Conservation (phyloP, 306 rosid species). For the Macrotyloma uniflorum region DNA sequence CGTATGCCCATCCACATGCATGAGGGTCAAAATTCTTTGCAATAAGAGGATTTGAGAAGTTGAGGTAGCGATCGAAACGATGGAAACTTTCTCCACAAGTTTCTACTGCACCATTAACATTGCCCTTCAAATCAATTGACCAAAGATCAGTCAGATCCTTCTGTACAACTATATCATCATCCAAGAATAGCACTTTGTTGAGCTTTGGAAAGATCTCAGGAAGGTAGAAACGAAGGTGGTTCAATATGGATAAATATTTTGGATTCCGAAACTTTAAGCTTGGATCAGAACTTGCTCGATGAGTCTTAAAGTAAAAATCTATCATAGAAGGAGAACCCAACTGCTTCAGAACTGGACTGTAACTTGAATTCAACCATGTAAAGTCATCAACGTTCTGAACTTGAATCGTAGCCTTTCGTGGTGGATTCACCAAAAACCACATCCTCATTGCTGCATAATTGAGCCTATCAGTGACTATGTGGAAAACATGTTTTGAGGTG, state of each 20-base stretch:
- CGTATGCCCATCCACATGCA: slow-evolving; percentile 99
- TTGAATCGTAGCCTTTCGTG: slow-evolving; percentile 73
- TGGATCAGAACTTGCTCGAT: slow-evolving; percentile 72
- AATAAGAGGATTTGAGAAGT: slow-evolving; percentile 89
- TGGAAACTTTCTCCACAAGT: slow-evolving; percentile 93
- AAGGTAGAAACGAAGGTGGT: slow-evolving; percentile 94
- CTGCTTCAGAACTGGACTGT: slow-evolving; percentile 95
- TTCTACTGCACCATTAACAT: slow-evolving; percentile 96
- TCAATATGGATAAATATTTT: slow-evolving; percentile 87
- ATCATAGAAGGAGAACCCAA: slow-evolving; percentile 84
- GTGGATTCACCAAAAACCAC: slow-evolving; percentile 93
- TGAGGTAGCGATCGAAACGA: slow-evolving; percentile 93
- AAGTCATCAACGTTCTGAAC: slow-evolving; percentile 90
- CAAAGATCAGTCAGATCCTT: slow-evolving; percentile 87
- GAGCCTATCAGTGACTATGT: slow-evolving; percentile 90
- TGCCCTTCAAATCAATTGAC: slow-evolving; percentile 81
- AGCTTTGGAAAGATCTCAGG: slow-evolving; percentile 93
- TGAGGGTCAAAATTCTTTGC: slow-evolving; percentile 79
- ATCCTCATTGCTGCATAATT: slow-evolving; percentile 98
- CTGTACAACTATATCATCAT: slow-evolving; percentile 90
- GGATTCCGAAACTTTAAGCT: slow-evolving; percentile 92
- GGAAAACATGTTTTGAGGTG: slow-evolving; percentile 82
- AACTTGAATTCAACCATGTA: slow-evolving; percentile 92
- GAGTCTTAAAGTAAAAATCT: slow-evolving; percentile 87
- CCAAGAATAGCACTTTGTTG: slow-evolving; percentile 85